phyloP scores from a whole-genome alignment of 805 yeast species.

The Yarrowia sp. region DNA sequence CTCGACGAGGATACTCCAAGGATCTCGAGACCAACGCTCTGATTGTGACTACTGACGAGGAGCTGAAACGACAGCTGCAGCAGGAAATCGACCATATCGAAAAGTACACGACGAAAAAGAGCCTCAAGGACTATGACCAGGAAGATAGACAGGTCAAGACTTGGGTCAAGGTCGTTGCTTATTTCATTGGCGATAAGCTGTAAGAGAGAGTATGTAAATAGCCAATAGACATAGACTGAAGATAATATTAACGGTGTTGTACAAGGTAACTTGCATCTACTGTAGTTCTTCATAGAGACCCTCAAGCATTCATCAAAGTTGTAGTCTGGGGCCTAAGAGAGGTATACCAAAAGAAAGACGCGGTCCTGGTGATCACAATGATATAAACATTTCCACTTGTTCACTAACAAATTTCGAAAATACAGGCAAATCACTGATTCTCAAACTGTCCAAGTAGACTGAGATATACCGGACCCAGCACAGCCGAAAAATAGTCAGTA shows the following conservation, averaged over 20 bases:
- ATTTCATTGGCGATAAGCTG: conserved; percentile 37
- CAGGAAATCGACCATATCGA: conserved; percentile 62
- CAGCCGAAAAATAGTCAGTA: too few species aligned
- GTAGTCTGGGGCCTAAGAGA: too few species aligned
- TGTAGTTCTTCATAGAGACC: too few species aligned
- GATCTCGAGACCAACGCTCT: conserved; percentile 89
- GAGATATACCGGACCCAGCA: too few species aligned
- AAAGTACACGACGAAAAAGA: conserved; percentile 51
- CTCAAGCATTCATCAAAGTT: too few species aligned
- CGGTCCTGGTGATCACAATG: too few species aligned
- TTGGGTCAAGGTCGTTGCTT: conserved; percentile 35
- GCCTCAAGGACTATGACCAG: conserved; percentile 58
- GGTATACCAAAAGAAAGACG: background rate
- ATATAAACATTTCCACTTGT: too few species aligned
- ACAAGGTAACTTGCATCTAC: too few species aligned
- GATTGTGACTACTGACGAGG: conserved; percentile 64
- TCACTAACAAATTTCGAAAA: too few species aligned
- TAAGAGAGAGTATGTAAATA: conserved; percentile 24
- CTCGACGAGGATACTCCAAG: conserved; percentile 79
- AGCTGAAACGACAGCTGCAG: conserved; percentile 55
- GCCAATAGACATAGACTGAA: background rate
- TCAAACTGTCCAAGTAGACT: too few species aligned
- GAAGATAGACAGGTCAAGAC: conserved; percentile 61
- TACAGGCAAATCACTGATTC: too few species aligned
- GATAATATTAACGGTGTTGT: background rate